These are phyloP conservation scores for Cryphonectria naterciae DNA, from an alignment of 2,329 filamentous ascomycete genomes.

Conservation along the genomic window DNA sequence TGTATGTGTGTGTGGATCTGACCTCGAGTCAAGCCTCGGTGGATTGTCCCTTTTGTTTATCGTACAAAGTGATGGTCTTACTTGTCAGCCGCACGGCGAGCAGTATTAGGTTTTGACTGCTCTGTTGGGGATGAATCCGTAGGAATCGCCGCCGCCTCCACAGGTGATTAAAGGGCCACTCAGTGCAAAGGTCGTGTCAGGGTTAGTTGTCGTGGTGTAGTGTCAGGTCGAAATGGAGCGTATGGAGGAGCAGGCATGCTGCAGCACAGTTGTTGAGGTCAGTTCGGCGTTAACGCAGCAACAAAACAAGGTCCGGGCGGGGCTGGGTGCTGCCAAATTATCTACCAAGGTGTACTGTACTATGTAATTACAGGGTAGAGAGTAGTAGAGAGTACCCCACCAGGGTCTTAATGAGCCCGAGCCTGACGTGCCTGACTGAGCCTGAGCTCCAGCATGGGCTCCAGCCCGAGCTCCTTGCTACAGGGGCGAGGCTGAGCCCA, in stretches of 20 bases:
- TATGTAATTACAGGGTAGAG: background rate
- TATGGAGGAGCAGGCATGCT: background rate
- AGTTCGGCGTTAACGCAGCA: constrained; percentile 1
- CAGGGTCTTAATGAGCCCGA: background rate
- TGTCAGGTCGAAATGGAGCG: background rate
- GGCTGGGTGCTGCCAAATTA: constrained; percentile 7
- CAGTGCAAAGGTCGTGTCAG: background rate
- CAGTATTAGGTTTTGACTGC: background rate
- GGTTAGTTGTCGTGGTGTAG: background rate
- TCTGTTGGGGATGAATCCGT: too few species aligned
- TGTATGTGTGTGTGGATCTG: background rate
- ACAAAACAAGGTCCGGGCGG: constrained; percentile 1
- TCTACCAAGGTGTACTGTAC: background rate
- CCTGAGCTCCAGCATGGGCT: background rate
- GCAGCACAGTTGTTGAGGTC: background rate
- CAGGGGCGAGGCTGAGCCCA: background rate
- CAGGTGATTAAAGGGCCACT: background rate
- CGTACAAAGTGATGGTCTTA: background rate
- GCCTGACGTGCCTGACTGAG: background rate
- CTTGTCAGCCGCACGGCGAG: background rate
- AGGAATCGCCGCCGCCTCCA: background rate
- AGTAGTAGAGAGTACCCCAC: background rate
- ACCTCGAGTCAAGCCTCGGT: background rate
- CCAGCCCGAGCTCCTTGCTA: background rate
- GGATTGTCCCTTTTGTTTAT: background rate